Evolutionary conservation across 2,329 filamentous ascomycete species (phyloP).

Genomic region (Colletotrichum endophyticum): DNA sequence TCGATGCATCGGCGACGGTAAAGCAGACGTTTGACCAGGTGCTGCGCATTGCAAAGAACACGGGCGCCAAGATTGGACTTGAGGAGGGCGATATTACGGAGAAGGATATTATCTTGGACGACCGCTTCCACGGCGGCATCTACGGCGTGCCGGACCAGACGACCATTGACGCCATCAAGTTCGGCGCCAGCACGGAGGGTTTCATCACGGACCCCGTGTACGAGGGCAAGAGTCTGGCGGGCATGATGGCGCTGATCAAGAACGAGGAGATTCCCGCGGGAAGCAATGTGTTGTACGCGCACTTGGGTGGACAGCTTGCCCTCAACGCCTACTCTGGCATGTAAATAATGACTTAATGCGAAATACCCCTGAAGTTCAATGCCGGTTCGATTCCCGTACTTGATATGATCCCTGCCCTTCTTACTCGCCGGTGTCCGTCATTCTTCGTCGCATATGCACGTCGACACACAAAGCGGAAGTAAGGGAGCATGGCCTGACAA

Average conservation of each 20-base stretch:
- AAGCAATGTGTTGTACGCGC: conserved; percentile 74
- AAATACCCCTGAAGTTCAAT: conserved; percentile 1
- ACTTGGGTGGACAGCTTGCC: conserved; percentile 73
- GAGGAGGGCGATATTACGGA: conserved; percentile 63
- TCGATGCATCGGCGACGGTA: conserved; percentile 50
- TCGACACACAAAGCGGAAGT: too few relatives aligned
- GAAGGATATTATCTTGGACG: conserved; percentile 67
- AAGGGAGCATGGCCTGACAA: too few relatives aligned
- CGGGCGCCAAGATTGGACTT: conserved; percentile 67
- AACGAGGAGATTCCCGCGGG: conserved; percentile 62
- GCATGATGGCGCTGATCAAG: conserved; percentile 71
- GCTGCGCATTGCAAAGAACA: conserved; percentile 68
- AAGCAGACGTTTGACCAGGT: conserved; percentile 69
- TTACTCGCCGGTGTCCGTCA: background rate
- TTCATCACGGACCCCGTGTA: conserved; percentile 80
- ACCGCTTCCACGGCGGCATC: conserved; percentile 67
- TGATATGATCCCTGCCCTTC: background rate
- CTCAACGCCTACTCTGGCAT: conserved; percentile 66
- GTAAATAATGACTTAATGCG: background rate
- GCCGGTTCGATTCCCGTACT: fast-evolving
- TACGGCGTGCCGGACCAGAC: conserved; percentile 71
- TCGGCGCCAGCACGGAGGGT: conserved; percentile 71
- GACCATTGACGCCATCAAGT: conserved; percentile 72
- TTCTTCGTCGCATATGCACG: too few relatives aligned
- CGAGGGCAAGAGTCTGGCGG: conserved; percentile 76